phyloP scores from a whole-genome alignment of 2,329 filamentous ascomycete genomes.

The Hypoxylon sp. region DNA sequence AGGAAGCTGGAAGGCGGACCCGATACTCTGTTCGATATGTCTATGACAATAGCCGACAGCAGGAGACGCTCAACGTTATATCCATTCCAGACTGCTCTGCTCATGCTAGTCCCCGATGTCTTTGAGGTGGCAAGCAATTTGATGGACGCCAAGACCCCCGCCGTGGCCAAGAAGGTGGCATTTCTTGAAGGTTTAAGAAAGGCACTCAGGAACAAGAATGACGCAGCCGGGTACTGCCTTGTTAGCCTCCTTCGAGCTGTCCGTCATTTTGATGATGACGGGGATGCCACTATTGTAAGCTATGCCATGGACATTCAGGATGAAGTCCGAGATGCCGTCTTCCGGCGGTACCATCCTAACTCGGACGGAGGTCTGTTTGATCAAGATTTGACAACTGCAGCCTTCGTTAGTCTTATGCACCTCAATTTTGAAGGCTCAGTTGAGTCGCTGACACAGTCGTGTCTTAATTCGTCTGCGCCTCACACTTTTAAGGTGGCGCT shows the following conservation, averaged over 20 bases:
- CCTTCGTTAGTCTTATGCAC: slow-evolving; percentile 75
- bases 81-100: slow-evolving; percentile 73
- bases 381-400: slow-evolving; percentile 75
- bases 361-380: slow-evolving; percentile 69
- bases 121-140: slow-evolving; percentile 79
- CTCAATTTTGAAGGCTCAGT: slow-evolving; percentile 72
- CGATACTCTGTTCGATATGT: slow-evolving; percentile 79
- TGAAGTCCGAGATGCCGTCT: slow-evolving; percentile 76
- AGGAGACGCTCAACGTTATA: slow-evolving; percentile 70
- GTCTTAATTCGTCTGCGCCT: slow-evolving; percentile 70
- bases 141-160: slow-evolving; percentile 72
- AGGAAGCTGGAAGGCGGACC: slow-evolving; percentile 75
- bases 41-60: slow-evolving; percentile 72
- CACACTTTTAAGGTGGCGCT: slow-evolving; percentile 73
- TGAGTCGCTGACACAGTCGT: slow-evolving; percentile 69
- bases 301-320: slow-evolving; percentile 79
- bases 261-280: slow-evolving; percentile 74
- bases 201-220: slow-evolving; percentile 73
- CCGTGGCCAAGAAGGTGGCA: slow-evolving; percentile 75
- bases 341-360: slow-evolving; percentile 65
- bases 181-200: slow-evolving; percentile 76
- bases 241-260: slow-evolving; percentile 74
- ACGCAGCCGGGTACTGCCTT: slow-evolving; percentile 76
- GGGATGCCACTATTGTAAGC: slow-evolving; percentile 74
- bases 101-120: slow-evolving; percentile 76